Percentiles rank a stretch among this genome's conserved stretches.
These are phyloP conservation scores for Xerocomellus chrysenteron DNA, from an alignment of 768 basidiomycete genomes.

Conservation along the genomic window DNA sequence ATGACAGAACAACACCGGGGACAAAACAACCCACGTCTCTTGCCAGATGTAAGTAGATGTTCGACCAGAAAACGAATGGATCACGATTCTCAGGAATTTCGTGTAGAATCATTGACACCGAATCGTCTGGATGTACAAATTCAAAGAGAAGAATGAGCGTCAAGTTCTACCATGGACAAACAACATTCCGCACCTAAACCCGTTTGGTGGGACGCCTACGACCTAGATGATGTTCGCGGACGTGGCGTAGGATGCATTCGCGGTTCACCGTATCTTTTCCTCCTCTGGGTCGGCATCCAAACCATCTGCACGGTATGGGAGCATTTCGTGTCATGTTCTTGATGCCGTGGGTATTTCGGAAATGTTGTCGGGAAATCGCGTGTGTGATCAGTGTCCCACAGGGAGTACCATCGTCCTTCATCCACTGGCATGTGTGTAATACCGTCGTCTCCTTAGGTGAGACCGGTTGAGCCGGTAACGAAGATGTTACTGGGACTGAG, in stretches of 20 bases:
- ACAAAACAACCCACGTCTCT: background rate
- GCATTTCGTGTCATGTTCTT: background rate
- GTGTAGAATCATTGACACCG: background rate
- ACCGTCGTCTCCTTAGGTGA: background rate
- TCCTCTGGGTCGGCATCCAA: slow-evolving; percentile 1
- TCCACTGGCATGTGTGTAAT: slow-evolving; percentile 14
- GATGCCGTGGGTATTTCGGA: slow-evolving; percentile 6
- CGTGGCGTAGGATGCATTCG: slow-evolving; percentile 17
- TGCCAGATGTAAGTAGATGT: no score
- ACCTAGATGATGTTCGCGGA: slow-evolving; percentile 13
- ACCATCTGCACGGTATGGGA: slow-evolving; percentile 23
- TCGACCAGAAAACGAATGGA: background rate
- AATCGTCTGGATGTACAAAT: background rate
- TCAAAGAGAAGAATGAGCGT: background rate
- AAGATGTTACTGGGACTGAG: background rate
- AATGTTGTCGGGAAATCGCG: slow-evolving; percentile 1
- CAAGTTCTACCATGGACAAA: background rate
- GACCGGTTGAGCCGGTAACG: background rate
- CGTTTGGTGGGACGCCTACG: slow-evolving; percentile 3
- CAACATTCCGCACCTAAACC: background rate
- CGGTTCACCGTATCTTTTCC: slow-evolving; percentile 3
- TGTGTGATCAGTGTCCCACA: background rate
- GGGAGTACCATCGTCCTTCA: background rate
- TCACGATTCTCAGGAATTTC: no score
- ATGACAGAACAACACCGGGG: background rate